These are phyloP conservation scores for Nothophytophthora sp. DNA, from an alignment of 352 stramenopile genomes.

Conservation along the genomic window DNA sequence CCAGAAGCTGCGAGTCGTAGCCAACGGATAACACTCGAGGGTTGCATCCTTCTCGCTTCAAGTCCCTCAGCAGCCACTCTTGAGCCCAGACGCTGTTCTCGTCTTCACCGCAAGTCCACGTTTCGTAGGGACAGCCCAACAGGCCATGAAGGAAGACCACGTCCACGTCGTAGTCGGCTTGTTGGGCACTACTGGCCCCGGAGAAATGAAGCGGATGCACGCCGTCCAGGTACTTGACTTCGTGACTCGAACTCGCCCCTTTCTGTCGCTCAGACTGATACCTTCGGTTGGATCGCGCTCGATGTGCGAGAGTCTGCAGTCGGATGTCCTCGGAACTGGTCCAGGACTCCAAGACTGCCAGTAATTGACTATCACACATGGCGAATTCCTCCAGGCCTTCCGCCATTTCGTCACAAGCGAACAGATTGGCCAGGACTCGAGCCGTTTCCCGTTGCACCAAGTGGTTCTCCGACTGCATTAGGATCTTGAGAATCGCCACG, in stretches of 20 bases:
- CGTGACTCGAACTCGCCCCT: conserved; percentile 6
- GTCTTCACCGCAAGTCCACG: conserved; percentile 75
- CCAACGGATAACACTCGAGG: conserved; percentile 78
- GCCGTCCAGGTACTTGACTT: conserved; percentile 68
- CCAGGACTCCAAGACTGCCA: conserved; percentile 43
- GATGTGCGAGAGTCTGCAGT: conserved; percentile 57
- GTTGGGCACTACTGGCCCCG: conserved; percentile 9
- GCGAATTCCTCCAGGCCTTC: conserved; percentile 34
- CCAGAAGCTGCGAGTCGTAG: conserved; percentile 79
- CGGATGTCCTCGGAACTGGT: conserved; percentile 42
- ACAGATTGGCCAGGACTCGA: conserved; percentile 68
- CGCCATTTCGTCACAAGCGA: conserved; percentile 54
- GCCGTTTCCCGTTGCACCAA: conserved; percentile 60
- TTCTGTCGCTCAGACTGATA: conserved; percentile 37
- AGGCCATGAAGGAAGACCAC: conserved; percentile 85
- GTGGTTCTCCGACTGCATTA: conserved; percentile 41
- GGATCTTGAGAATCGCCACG: conserved; percentile 51
- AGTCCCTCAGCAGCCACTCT: conserved; percentile 66
- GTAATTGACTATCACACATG: conserved; percentile 37
- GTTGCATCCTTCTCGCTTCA: conserved; percentile 55
- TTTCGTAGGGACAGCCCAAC: conserved; percentile 77
- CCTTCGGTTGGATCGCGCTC: conserved; percentile 51
- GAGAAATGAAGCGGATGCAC: conserved; percentile 73
- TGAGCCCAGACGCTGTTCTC: conserved; percentile 63
- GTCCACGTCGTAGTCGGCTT: conserved; percentile 64